These are phyloP conservation scores for Camellia japonica DNA, from an alignment of 148 eudicot genomes.

Conservation along the genomic window DNA sequence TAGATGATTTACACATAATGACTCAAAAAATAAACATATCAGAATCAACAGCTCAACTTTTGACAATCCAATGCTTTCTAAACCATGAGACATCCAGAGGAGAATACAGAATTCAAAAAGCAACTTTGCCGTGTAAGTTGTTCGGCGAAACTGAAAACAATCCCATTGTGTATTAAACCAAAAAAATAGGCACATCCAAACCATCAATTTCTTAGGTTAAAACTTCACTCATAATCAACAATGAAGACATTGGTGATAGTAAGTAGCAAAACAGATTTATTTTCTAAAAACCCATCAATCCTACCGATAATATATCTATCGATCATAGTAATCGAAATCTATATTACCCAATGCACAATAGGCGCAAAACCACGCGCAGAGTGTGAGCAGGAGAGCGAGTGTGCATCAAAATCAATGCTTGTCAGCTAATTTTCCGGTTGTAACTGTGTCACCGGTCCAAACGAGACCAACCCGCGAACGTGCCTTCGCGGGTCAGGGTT, in stretches of 20 bases:
- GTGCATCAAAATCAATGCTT: constrained; percentile 22
- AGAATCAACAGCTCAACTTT: not conserved
- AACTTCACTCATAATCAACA: too few relatives aligned
- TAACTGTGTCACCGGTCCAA: constrained; percentile 23
- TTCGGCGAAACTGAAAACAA: too few relatives aligned
- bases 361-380: constrained; percentile 22
- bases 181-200: too few relatives aligned
- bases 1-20: too few relatives aligned
- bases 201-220: too few relatives aligned
- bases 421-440: constrained; percentile 33
- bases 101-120: not conserved
- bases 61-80: not conserved
- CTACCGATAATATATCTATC: not conserved
- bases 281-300: not conserved
- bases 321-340: not conserved
- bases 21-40: too few relatives aligned
- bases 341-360: constrained; percentile 23
- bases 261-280: too few relatives aligned
- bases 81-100: not conserved
- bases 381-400: constrained; percentile 15
- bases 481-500: constrained; percentile 14
- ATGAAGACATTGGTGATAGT: not conserved
- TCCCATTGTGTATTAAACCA: too few relatives aligned
- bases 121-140: too few relatives aligned
- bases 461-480: too few relatives aligned